Percentiles rank a stretch among this genome's conserved stretches.
Evolutionary conservation across 2,329 filamentous ascomycete genomes (phyloP).

Genomic region (Aureobasidium lini): DNA sequence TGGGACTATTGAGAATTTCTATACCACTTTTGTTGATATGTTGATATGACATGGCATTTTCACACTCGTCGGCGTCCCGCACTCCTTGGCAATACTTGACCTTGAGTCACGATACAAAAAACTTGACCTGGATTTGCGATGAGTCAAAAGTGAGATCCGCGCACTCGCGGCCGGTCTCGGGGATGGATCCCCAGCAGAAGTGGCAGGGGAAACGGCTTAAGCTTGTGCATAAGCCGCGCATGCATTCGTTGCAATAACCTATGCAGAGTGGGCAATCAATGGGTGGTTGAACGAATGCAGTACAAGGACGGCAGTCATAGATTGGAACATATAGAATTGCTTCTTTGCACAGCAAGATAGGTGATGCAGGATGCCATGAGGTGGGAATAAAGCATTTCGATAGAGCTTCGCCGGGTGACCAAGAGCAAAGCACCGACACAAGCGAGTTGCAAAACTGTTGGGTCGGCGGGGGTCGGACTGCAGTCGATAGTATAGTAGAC

Average conservation of each 20-base stretch:
- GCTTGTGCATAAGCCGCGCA: neutral
- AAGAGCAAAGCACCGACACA: neutral
- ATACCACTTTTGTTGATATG: slow-evolving; percentile 6
- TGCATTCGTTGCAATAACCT: neutral
- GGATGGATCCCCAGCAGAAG: neutral
- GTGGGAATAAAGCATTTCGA: neutral
- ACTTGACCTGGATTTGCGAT: neutral
- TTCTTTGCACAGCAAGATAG: no score
- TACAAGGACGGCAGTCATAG: neutral
- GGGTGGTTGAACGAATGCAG: neutral
- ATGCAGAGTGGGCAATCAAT: neutral
- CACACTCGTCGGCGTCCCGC: neutral
- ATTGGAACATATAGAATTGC: neutral
- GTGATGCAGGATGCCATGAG: neutral
- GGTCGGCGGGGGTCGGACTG: neutral
- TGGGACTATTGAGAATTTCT: neutral
- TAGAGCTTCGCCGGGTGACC: slow-evolving; percentile 7
- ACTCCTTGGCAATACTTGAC: neutral
- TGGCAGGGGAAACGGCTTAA: slow-evolving; percentile 6
- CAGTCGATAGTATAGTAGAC: neutral
- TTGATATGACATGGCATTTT: slow-evolving; percentile 7
- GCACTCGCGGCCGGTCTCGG: slow-evolving; percentile 5
- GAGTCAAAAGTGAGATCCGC: slow-evolving; percentile 3
- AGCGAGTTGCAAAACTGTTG: slow-evolving; percentile 2
- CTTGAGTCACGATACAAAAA: slow-evolving; percentile 5